Base-by-base conservation (phyloP, 768 basidiomycete species). In the Psilocybe tampanensis region DNA sequence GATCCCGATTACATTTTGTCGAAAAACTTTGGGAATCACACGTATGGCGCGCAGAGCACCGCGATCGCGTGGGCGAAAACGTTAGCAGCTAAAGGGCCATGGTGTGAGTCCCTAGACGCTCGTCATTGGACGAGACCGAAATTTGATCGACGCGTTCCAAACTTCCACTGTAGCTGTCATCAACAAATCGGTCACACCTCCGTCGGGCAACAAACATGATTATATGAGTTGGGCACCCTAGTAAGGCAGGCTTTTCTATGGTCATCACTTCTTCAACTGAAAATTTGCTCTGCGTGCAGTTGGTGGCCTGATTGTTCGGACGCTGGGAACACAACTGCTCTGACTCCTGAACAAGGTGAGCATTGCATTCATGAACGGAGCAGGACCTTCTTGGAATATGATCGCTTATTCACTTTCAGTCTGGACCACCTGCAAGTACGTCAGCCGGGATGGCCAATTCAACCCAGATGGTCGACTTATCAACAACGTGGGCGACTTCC, bases 181-280 rank as follows among this genome's bases (percentile, higher is more conserved):
- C 45, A 71, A 70, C 61, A 84, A 83, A 63, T 64, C 74, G 17
- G 72, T 79, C 26, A 65, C 70, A 4, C 76, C 85, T 1, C 83
- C 83, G 2, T 78, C 79, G 18, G 82, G 82, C 1, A 73, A 84
- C 63, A 74, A 75, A 32, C 82, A 85, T 58, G 86, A 87, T 64
- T 89, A 86, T 65, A 76, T 88, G 80, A 86, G 85, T 66, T 87
- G 84, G 82, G 82, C 85, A 13, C 86, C 87, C 39, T 89, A 88
- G 86, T 86, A 68, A 44, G 83, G 55, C 5, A 26, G 21, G 47
- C 8, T 11, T 48, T 24, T 42, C 23, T 47, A n/a, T 3, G 24
- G 2, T 19, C 44, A 33, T 42, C 34, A 0, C 36, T 47, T 5
- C 15, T 36, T 12, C 45, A 24, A 23, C 43, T 52, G 15, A 23